A percentile compares a stretch with the other conserved stretches of the same genome.
These are phyloP conservation scores for Dictyostelium citrinum DNA, from an alignment of 78 protist species.

Conservation along the genomic window DNA sequence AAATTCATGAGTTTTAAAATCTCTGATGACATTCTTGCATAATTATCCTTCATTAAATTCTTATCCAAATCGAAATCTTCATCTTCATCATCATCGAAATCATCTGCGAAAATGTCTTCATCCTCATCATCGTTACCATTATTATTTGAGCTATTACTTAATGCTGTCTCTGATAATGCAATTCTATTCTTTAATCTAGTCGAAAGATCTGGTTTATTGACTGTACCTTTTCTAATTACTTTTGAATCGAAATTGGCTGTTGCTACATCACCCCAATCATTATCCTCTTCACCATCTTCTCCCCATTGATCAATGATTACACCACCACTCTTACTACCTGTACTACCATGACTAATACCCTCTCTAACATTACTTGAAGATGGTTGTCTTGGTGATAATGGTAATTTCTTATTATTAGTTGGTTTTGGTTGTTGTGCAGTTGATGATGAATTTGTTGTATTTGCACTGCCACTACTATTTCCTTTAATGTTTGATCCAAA, in stretches of 20 bases:
- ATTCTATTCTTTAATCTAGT: constrained; percentile 33
- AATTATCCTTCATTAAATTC: constrained; percentile 69
- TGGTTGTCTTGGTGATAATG: not conserved
- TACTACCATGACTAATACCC: not conserved
- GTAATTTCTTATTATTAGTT: not conserved
- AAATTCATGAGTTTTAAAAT: constrained; percentile 65
- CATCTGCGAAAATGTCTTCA: constrained; percentile 77
- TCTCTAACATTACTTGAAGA: not conserved
- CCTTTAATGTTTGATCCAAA: constrained; percentile 1
- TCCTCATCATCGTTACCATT: constrained; percentile 73
- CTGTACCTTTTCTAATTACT: constrained; percentile 53
- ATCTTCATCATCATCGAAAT: constrained; percentile 52
- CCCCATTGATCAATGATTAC: constrained; percentile 67
- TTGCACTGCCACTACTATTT: not conserved
- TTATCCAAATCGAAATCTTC: constrained; percentile 70
- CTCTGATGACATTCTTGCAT: constrained; percentile 71
- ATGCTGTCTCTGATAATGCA: not conserved
- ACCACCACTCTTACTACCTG: not conserved
- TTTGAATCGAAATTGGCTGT: constrained; percentile 36
- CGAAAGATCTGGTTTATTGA: constrained; percentile 66
- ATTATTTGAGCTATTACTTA: not conserved
- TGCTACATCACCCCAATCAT: constrained; percentile 76
- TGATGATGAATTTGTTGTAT: not conserved
- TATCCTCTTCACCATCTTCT: constrained; percentile 60
- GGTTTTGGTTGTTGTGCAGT: not conserved